Percentiles rank a stretch among this genome's conserved stretches.
These are phyloP conservation scores for Fusarium sp. DNA, from an alignment of 2,329 filamentous ascomycete genomes.

Conservation along the genomic window DNA sequence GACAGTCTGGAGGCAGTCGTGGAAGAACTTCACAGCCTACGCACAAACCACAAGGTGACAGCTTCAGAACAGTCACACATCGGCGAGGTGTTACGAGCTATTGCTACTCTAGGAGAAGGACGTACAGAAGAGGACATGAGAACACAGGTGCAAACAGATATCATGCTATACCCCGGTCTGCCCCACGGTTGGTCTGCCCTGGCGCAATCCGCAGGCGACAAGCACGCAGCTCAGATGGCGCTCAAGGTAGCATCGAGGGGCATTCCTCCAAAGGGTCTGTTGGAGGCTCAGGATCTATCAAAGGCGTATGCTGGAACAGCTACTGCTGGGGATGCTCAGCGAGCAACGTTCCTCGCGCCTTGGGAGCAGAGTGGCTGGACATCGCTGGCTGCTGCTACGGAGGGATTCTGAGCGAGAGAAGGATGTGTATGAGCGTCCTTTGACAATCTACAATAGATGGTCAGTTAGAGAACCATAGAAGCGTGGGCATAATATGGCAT, in stretches of 20 bases:
- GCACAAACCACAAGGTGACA: slow-evolving; percentile 74
- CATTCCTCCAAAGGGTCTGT: slow-evolving; percentile 77
- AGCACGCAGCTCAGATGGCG: slow-evolving; percentile 79
- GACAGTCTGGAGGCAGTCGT: slow-evolving; percentile 85
- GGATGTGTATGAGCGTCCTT: neutral
- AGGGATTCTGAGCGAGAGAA: slow-evolving; percentile 30
- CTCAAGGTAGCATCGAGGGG: slow-evolving; percentile 81
- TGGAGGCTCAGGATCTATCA: slow-evolving; percentile 78
- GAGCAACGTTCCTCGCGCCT: slow-evolving; percentile 82
- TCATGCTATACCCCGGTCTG: slow-evolving; percentile 84
- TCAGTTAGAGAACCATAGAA: slow-evolving; percentile 1
- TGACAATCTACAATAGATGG: slow-evolving; percentile 15
- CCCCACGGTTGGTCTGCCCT: slow-evolving; percentile 86
- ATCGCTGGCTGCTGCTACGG: slow-evolving; percentile 58
- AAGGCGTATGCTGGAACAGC: slow-evolving; percentile 81
- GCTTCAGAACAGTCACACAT: slow-evolving; percentile 76
- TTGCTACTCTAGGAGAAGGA: slow-evolving; percentile 71
- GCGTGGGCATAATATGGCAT: neutral
- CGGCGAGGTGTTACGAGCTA: slow-evolving; percentile 79
- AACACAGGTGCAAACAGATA: slow-evolving; percentile 77
- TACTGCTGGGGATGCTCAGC: slow-evolving; percentile 79
- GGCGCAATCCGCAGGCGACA: slow-evolving; percentile 68
- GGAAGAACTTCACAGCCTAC: slow-evolving; percentile 79
- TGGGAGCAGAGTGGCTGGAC: slow-evolving; percentile 79
- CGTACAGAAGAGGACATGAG: slow-evolving; percentile 65